A percentile compares a stretch with the other conserved stretches of the same genome.
These are phyloP conservation scores for Fragaria iinumae DNA, from an alignment of 306 rosid species.

Conservation along the genomic window DNA sequence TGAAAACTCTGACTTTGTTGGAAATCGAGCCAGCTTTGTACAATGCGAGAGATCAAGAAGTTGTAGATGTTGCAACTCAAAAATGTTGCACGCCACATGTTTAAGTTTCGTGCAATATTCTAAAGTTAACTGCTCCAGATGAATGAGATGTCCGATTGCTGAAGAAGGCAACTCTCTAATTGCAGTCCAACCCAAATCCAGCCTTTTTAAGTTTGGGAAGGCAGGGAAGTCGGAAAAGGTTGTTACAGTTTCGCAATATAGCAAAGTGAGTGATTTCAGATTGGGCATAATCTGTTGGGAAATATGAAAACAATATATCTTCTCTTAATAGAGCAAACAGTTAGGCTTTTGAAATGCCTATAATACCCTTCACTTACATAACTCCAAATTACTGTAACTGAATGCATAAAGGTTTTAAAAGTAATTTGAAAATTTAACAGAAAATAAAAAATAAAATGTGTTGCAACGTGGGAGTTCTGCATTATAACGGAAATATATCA, in stretches of 20 bases:
- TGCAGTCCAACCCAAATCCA: fast-evolving
- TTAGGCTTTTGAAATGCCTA: too few relatives aligned
- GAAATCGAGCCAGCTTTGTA: background rate
- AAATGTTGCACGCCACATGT: background rate
- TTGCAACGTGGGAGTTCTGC: too few relatives aligned
- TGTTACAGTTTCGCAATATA: background rate
- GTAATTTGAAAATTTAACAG: too few relatives aligned
- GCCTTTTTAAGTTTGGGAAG: background rate
- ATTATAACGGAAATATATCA: too few relatives aligned
- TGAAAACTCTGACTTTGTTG: background rate
- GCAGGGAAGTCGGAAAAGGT: background rate
- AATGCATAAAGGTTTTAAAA: too few relatives aligned
- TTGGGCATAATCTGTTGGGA: background rate
- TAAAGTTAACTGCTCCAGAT: background rate
- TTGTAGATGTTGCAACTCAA: background rate
- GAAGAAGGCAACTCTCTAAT: background rate
- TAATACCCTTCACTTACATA: too few relatives aligned
- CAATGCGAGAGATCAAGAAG: background rate
- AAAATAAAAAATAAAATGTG: too few relatives aligned
- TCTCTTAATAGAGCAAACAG: too few relatives aligned
- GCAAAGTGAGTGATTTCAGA: too few relatives aligned
- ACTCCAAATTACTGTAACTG: too few relatives aligned
- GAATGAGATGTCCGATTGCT: background rate
- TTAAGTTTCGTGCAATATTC: fast-evolving
- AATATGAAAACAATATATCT: too few relatives aligned